These are phyloP conservation scores for Brasenia schreberi DNA, from an alignment of 164 flowering plant species.

Conservation along the genomic window DNA sequence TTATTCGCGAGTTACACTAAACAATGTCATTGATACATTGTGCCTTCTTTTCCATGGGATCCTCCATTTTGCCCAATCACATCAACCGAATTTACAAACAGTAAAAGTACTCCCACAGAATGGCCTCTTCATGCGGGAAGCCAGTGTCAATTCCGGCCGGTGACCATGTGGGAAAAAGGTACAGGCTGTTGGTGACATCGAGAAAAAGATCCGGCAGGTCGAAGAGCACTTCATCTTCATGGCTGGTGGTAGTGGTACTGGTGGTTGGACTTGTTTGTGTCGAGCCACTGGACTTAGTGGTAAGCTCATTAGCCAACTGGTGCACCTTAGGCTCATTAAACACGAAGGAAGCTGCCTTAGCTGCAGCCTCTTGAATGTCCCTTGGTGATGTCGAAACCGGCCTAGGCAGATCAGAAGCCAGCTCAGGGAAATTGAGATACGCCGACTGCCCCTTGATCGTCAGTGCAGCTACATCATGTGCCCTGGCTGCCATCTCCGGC, in stretches of 20 bases:
- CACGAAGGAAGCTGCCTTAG: constrained; percentile 12
- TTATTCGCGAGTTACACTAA: too few relatives aligned
- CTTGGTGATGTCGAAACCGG: constrained; percentile 23
- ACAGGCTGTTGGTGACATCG: constrained; percentile 3
- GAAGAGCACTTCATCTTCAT: constrained; percentile 7
- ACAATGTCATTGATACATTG: constrained; percentile 4
- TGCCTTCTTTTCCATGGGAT: too few relatives aligned
- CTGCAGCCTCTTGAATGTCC: constrained; percentile 28
- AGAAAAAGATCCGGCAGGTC: constrained; percentile 23
- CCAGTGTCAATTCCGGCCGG: constrained; percentile 7
- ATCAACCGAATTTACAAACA: not conserved
- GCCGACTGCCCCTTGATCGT: constrained; percentile 32
- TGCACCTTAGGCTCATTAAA: not conserved
- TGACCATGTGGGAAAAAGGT: constrained; percentile 4
- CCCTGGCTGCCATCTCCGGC: constrained; percentile 50
- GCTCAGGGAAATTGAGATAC: constrained; percentile 35
- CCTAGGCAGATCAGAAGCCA: constrained; percentile 25
- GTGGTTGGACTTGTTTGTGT: not conserved
- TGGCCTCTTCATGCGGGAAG: constrained; percentile 17
- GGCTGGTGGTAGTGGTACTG: not conserved
- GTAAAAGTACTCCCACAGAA: constrained; percentile 15
- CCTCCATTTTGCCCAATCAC: too few relatives aligned
- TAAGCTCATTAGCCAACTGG: not conserved
- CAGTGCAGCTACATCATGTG: constrained; percentile 43
- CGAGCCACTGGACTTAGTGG: not conserved